Conservation (phyloP, 1,284 basidiomycete genomes). For the Rhodotorula glutinis region DNA sequence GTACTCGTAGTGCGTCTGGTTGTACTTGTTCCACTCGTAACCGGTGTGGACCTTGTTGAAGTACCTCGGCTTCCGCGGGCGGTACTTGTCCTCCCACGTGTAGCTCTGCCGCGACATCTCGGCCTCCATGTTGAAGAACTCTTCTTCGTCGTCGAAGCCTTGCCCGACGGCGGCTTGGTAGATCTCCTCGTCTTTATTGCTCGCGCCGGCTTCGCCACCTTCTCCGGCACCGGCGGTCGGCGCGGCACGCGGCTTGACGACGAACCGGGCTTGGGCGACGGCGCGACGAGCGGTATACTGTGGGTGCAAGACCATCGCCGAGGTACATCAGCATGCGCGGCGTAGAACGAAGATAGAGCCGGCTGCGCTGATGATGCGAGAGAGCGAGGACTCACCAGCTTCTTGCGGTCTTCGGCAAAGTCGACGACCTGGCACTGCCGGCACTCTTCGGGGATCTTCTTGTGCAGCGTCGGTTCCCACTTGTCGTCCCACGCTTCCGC, state of each 20-base stretch:
- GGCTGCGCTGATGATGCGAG: no score
- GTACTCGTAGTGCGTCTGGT: slow-evolving; percentile 97
- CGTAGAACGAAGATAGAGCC: no score
- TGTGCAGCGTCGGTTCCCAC: slow-evolving; percentile 74
- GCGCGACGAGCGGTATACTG: slow-evolving; percentile 72
- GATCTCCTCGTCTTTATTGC: slow-evolving; percentile 40
- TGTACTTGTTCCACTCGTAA: slow-evolving; percentile 99
- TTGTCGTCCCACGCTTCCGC: slow-evolving; percentile 71
- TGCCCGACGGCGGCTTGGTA: slow-evolving; percentile 66
- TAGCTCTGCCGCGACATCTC: slow-evolving; percentile 78
- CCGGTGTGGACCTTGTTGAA: slow-evolving; percentile 99
- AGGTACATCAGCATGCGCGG: no score
- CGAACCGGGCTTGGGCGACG: slow-evolving; percentile 77
- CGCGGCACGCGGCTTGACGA: slow-evolving; percentile 60
- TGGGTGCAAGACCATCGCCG: not conserved
- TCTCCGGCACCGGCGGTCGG: slow-evolving; percentile 19
- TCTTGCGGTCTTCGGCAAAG: slow-evolving; percentile 62
- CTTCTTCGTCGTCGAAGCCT: slow-evolving; percentile 91
- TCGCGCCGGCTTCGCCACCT: not conserved
- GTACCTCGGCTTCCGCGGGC: slow-evolving; percentile 96
- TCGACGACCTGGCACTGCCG: slow-evolving; percentile 71
- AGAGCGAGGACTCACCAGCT: slow-evolving; percentile 55
- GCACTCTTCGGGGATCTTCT: slow-evolving; percentile 70
- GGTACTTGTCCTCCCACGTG: slow-evolving; percentile 98
- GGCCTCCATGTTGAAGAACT: slow-evolving; percentile 82